Evolutionary conservation across 345 rosid species (phyloP), one percentile per base, ranked within the genome.

Genomic region (Pugionium cornutum): DNA sequence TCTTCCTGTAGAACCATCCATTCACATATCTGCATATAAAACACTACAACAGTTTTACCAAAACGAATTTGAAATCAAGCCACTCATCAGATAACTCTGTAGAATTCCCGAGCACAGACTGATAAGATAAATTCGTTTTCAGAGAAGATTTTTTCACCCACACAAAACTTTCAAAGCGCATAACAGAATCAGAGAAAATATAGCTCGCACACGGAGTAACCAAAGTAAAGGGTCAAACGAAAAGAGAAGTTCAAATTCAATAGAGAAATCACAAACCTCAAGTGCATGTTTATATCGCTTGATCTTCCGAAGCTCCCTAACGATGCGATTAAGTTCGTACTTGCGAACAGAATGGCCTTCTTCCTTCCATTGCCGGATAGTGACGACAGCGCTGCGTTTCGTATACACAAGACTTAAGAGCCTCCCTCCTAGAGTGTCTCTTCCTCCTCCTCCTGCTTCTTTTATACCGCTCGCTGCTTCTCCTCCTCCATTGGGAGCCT

Each of bases 271-370:
- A 36, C 73, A 42, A 48, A 86, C 95, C 96, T 94, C 96, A 50
- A 90, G 89, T 2, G 96, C 97, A 78, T 88, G 97, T 68, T 89
- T 85, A 78, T 81, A 84, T 27, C 99, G 97, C 69, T 81, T 84
- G 44, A 85, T 64, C 81, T 85, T 94, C 61, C 99, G 88, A 36
- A 94, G 96, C 88, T 86, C 95, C 36, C 89, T 79, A n/a, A 90
- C 89, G 37, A 88, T 78, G 3, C 97, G 85, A 71, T 88, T 85
- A 53, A 88, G 95, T 77, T 88, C 86, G 82, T 91, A 76, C 73
- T 94, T 91, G 39, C 79, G 81, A 18, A 80, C 91, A 28, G 66
- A 36, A 52, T 76, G 82, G 18, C 96, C 97, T 77, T 87, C 92
- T 62, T 87, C 89, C 51, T 77, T 79, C 97, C 97, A 85, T 76